Conservation (phyloP, 768 basidiomycete genomes). For the Tremella fuciformis region DNA sequence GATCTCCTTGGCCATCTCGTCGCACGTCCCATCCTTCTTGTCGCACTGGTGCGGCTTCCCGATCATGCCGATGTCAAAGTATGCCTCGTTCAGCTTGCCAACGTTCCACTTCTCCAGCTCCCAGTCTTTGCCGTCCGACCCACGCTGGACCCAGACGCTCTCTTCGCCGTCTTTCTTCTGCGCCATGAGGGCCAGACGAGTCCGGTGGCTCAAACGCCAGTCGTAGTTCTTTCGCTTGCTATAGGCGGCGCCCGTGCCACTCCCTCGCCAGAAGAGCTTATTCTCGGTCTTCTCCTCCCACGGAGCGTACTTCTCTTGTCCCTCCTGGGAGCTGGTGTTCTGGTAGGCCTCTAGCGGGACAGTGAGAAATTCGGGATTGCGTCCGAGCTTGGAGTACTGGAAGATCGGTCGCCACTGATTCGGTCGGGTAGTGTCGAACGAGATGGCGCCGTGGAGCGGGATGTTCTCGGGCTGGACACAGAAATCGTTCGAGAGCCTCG, state of each 20-base stretch:
- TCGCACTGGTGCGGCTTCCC: constrained; percentile 51
- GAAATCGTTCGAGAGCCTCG: constrained; percentile 37
- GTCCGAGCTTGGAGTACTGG: constrained; percentile 46
- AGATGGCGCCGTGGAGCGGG: constrained; percentile 42
- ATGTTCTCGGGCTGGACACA: constrained; percentile 41
- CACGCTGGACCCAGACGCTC: constrained; percentile 44
- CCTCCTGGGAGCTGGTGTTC: constrained; percentile 14
- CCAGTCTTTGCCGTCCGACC: constrained; percentile 30
- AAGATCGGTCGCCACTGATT: constrained; percentile 46
- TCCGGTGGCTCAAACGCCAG: constrained; percentile 33
- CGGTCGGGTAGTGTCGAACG: constrained; percentile 40
- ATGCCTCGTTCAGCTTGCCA: constrained; percentile 37
- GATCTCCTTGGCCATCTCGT: constrained; percentile 47
- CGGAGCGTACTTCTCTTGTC: constrained; percentile 34
- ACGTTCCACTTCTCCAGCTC: constrained; percentile 34
- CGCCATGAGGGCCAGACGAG: constrained; percentile 50
- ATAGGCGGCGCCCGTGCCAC: constrained; percentile 43
- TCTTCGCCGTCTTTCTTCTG: constrained; percentile 41
- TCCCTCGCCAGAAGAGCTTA: constrained; percentile 45
- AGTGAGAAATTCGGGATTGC: constrained; percentile 46
- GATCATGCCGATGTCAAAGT: constrained; percentile 48
- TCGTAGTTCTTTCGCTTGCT: constrained; percentile 22
- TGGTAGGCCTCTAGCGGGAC: constrained; percentile 41
- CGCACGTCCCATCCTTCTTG: constrained; percentile 49
- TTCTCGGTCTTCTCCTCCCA: constrained; percentile 44